phyloP scores from a whole-genome alignment of 257 asterid species.

The Coffea canephora region DNA sequence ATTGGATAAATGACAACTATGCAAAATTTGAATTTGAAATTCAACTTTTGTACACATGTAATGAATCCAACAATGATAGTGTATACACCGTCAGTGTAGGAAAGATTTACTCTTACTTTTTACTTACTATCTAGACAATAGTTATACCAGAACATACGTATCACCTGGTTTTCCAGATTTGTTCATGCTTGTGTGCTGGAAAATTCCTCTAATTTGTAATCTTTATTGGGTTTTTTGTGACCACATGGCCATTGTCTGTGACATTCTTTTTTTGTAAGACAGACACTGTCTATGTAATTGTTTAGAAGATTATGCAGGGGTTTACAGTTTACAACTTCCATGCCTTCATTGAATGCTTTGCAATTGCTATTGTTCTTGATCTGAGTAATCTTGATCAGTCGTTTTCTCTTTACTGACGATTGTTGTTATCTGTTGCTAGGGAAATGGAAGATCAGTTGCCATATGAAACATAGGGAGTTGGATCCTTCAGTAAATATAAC shows the following conservation, averaged over 20 bases:
- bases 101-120: neutral
- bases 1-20: too few relatives aligned
- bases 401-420: neutral
- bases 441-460: constrained; percentile 39
- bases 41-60: too few relatives aligned
- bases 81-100: too few relatives aligned
- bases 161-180: neutral
- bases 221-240: neutral
- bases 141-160: neutral
- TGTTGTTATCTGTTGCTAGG: constrained; percentile 39
- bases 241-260: neutral
- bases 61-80: too few relatives aligned
- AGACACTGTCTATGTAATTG: neutral
- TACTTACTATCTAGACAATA: neutral
- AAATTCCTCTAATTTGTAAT: neutral
- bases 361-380: neutral
- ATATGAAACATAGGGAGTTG: constrained; percentile 32
- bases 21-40: too few relatives aligned
- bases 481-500: constrained; percentile 28
- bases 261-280: neutral
- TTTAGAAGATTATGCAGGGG: neutral
- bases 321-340: neutral
- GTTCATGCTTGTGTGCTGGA: neutral
- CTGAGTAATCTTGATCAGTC: neutral
- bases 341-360: neutral